Evolutionary conservation across 2,329 filamentous ascomycete genomes (phyloP).

Genomic region (Venturia asperata): DNA sequence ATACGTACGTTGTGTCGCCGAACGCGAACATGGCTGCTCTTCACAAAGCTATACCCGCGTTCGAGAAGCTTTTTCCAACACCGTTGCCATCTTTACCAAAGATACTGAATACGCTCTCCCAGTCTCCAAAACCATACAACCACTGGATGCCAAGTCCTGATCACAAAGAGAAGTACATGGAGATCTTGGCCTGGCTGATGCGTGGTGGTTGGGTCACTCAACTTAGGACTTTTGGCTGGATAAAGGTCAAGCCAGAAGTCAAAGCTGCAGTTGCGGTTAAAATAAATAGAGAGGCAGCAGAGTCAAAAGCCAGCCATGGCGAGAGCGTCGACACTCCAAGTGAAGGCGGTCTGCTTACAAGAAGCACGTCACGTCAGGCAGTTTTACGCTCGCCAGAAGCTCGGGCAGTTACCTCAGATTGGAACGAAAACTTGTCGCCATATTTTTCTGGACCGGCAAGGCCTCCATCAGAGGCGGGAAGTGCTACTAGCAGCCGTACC

Average conservation of each 20-base stretch:
- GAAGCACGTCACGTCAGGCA: conserved; percentile 1
- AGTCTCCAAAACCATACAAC: conserved; percentile 74
- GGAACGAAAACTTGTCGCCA: conserved; percentile 14
- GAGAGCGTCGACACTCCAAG: conserved; percentile 14
- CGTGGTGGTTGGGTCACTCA: conserved; percentile 91
- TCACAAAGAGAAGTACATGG: conserved; percentile 79
- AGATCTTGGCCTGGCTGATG: conserved; percentile 89
- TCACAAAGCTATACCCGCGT: conserved; percentile 60
- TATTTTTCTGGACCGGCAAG: conserved; percentile 19
- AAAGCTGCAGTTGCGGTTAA: conserved; percentile 71
- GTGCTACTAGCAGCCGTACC: conserved; percentile 31
- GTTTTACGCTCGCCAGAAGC: conserved; percentile 16
- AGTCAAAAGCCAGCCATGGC: conserved; percentile 25
- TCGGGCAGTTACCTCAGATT: conserved; percentile 18
- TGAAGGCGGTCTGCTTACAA: background rate
- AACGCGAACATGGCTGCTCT: conserved; percentile 74
- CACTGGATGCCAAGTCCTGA: conserved; percentile 78
- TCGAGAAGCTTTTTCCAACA: conserved; percentile 72
- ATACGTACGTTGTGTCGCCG: conserved; percentile 86
- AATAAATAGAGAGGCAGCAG: conserved; percentile 44
- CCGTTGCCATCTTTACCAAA: conserved; percentile 71
- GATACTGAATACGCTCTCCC: conserved; percentile 77
- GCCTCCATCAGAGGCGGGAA: conserved; percentile 26
- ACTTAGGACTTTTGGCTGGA: conserved; percentile 82
- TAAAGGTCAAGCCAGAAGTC: conserved; percentile 75